Percentiles rank a stretch among this genome's conserved stretches.
Conservation (phyloP, 768 basidiomycete species). For the Amanita pseudoporphyria region DNA sequence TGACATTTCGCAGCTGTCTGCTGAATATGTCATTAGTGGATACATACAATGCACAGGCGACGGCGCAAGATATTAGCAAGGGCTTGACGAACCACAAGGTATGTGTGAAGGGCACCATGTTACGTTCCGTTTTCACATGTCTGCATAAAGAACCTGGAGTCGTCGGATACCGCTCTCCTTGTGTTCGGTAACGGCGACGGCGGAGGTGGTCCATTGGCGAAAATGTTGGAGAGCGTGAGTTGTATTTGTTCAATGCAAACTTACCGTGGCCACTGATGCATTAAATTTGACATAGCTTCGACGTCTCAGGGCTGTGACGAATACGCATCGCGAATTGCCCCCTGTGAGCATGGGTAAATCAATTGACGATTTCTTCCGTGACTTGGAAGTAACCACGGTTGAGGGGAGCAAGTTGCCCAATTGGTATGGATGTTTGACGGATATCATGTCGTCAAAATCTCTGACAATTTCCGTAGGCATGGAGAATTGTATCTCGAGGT, state of each 20-base stretch:
- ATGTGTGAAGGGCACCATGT: not conserved
- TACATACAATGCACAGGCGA: constrained; percentile 90
- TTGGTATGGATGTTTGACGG: constrained; percentile 41
- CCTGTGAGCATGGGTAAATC: constrained; percentile 81
- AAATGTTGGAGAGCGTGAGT: constrained; percentile 88
- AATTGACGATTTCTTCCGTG: constrained; percentile 87
- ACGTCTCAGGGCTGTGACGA: constrained; percentile 75
- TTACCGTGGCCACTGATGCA: constrained; percentile 3
- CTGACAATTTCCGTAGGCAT: constrained; percentile 34
- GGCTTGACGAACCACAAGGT: constrained; percentile 87
- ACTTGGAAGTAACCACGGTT: constrained; percentile 52
- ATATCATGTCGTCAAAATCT: not conserved
- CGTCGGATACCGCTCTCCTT: constrained; percentile 64
- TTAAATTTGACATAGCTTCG: constrained; percentile 46
- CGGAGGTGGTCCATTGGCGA: constrained; percentile 75
- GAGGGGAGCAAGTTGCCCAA: constrained; percentile 72
- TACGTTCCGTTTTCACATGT: not conserved
- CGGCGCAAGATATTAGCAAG: constrained; percentile 77
- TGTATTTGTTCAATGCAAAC: not conserved
- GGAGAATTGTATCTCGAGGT: constrained; percentile 88
- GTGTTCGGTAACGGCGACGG: constrained; percentile 99
- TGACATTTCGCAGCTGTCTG: not conserved
- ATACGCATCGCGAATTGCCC: constrained; percentile 77
- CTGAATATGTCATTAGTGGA: constrained; percentile 30
- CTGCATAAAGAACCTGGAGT: constrained; percentile 62